These are phyloP conservation scores for Terana coerulea DNA, from an alignment of 768 basidiomycete genomes.

Conservation along the genomic window DNA sequence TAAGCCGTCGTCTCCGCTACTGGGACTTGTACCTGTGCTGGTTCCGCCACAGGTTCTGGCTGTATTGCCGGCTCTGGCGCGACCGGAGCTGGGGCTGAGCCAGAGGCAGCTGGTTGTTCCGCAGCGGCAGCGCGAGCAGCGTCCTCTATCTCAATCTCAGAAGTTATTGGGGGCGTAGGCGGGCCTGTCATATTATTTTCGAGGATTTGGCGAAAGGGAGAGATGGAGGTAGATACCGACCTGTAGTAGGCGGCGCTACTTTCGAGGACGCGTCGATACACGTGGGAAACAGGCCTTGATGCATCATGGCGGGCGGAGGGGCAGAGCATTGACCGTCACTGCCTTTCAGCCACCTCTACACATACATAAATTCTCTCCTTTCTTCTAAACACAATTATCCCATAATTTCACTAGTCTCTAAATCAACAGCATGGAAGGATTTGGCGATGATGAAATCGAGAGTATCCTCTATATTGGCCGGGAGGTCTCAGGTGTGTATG, in stretches of 20 bases:
- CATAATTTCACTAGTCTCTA: background rate
- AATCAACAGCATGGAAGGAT: slow-evolving; percentile 41
- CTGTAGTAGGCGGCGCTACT: background rate
- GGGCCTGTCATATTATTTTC: slow-evolving; percentile 49
- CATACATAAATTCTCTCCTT: slow-evolving; percentile 1
- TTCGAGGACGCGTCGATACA: slow-evolving; percentile 8
- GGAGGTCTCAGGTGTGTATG: slow-evolving; percentile 76
- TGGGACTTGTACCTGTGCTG: slow-evolving; percentile 4
- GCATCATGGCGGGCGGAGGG: background rate
- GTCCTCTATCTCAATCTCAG: slow-evolving; percentile 54
- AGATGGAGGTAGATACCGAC: slow-evolving; percentile 7
- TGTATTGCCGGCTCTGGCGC: background rate
- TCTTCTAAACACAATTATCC: too few species aligned
- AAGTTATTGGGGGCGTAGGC: slow-evolving; percentile 61
- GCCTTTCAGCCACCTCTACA: background rate
- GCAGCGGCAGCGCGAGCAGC: slow-evolving; percentile 26
- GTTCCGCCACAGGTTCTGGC: background rate
- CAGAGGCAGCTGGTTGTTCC: background rate
- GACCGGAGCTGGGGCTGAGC: slow-evolving; percentile 2
- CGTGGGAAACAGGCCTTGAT: slow-evolving; percentile 10
- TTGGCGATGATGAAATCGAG: slow-evolving; percentile 74
- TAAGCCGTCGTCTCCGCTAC: slow-evolving; percentile 28
- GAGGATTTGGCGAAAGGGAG: background rate
- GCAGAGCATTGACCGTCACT: background rate
- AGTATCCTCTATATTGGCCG: slow-evolving; percentile 87